Base-by-base conservation (phyloP, 768 basidiomycete species). In the Boletus edulis region DNA sequence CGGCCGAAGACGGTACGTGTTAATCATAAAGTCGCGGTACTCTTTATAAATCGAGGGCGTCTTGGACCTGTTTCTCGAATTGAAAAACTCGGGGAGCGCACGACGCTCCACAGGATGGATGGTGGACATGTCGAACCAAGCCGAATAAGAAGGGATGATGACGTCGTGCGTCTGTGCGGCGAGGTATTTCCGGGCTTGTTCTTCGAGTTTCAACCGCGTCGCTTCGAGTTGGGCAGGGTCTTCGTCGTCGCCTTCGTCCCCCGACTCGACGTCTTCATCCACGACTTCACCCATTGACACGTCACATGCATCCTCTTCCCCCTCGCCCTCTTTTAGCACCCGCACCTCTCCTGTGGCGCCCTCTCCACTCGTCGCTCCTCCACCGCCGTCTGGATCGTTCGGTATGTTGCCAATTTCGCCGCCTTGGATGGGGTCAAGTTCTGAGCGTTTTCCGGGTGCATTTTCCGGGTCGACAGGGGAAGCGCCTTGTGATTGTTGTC, bases 1-100 rank as follows among this genome's bases (percentile, higher is more conserved):
- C 2, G 97, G 97, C 48, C 97, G 81, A 38, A 99, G 79, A 48
- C 97, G 81, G 73, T 98, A 98, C 2, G 97, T 94, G 75, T 99
- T 98, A 71, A 99, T 85, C 96, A 99, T 99, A 63, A 99, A 99
- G 78, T 99, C 96, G 56, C 97, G 86, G 67, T 99, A 99, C 70
- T 99, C 96, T 72, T 98, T 98, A 79, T 98, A 99, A 58, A 98
- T 94, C 18, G 91, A 80, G 0, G 97, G 96, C 2, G 96, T 97
- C 75, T 99, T 99, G 58, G 87, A 90, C 52, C 95, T 76, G 71
- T 98, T 98, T 50, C 93, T 81, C 43, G 90, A 91, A 69, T 93
- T 94, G 83, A 99, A 99, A 80, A 98, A 99, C 73, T 99, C 97
- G 34, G 97, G 97, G 29, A 99, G 78, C 1, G 93, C 90, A 60